These are phyloP conservation scores for Russula emetica DNA, from an alignment of 768 basidiomycete genomes.

Conservation along the genomic window DNA sequence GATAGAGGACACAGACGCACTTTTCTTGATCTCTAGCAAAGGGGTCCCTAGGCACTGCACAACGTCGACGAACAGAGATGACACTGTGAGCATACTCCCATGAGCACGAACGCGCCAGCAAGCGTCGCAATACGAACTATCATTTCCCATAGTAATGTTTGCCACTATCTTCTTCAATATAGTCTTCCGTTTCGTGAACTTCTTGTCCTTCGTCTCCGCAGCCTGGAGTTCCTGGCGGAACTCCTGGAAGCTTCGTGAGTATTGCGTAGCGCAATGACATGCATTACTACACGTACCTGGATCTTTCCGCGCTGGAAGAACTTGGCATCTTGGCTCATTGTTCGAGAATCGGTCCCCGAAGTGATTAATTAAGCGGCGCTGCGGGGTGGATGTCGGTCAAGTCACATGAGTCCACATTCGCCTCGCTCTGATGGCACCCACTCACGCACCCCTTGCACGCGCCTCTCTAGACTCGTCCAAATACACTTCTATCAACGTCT, in stretches of 20 bases:
- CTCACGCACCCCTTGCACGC: conserved; percentile 15
- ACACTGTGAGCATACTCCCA: conserved; percentile 54
- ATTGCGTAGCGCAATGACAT: conserved; percentile 1
- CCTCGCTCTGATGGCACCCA: not conserved
- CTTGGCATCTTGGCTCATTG: conserved; percentile 75
- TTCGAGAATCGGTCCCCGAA: not conserved
- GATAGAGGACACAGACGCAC: conserved; percentile 44
- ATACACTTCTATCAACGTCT: conserved; percentile 46
- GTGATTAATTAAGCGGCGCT: not conserved
- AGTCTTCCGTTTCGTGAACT: conserved; percentile 87
- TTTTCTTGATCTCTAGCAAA: conserved; percentile 97
- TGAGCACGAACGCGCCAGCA: conserved; percentile 24
- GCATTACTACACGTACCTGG: conserved; percentile 50
- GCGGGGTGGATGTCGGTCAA: not conserved
- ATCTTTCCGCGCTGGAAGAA: conserved; percentile 92
- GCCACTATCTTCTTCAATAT: conserved; percentile 97
- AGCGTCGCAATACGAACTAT: conserved; percentile 61
- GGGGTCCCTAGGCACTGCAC: conserved; percentile 94
- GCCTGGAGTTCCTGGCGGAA: conserved; percentile 88
- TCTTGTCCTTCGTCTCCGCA: conserved; percentile 94
- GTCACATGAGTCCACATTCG: not conserved
- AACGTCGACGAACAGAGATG: conserved; percentile 90
- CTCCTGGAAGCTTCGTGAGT: conserved; percentile 48
- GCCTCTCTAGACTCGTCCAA: conserved; percentile 26
- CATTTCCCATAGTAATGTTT: conserved; percentile 99